Conservation (phyloP, 1,139 yeast species). For the Yamadazyma membranifaciens region DNA sequence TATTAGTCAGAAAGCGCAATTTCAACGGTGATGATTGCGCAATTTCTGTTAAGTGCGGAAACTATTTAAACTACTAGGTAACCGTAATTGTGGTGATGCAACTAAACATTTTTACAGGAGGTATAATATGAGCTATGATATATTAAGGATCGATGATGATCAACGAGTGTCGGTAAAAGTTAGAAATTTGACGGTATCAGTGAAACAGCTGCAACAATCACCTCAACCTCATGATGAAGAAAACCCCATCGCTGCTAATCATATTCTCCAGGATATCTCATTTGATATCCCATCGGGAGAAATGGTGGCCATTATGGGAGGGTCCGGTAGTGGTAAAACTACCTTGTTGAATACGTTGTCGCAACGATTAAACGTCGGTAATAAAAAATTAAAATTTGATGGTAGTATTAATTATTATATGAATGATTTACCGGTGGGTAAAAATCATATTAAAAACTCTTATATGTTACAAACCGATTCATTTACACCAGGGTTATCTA, state of each 20-base stretch:
- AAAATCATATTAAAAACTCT: slow-evolving; percentile 45
- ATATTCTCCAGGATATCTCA: slow-evolving; percentile 45
- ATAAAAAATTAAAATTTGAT: slow-evolving; percentile 29
- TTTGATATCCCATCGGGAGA: slow-evolving; percentile 54
- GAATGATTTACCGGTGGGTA: slow-evolving; percentile 4
- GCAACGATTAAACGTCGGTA: slow-evolving; percentile 45
- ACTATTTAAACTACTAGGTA: too few species aligned
- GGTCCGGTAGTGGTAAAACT: slow-evolving; percentile 87
- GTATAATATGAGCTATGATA: slow-evolving; percentile 15
- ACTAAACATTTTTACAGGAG: too few species aligned
- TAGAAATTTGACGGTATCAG: slow-evolving; percentile 30
- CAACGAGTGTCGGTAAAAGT: slow-evolving; percentile 31
- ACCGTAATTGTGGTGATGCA: too few species aligned
- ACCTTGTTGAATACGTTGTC: slow-evolving; percentile 75
- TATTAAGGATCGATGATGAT: slow-evolving; percentile 20
- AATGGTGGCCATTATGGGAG: slow-evolving; percentile 74
- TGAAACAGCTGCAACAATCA: slow-evolving; percentile 21
- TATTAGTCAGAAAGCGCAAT: too few species aligned
- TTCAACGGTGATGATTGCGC: too few species aligned
- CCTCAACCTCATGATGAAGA: slow-evolving; percentile 7
- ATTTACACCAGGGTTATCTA: slow-evolving; percentile 67
- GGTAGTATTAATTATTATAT: slow-evolving; percentile 21
- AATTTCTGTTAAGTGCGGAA: too few species aligned
- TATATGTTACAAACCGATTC: slow-evolving; percentile 80
- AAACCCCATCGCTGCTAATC: slow-evolving; percentile 5